Base-by-base conservation (phyloP, 2,329 filamentous ascomycete genomes). In the Hypoxylon sp. region DNA sequence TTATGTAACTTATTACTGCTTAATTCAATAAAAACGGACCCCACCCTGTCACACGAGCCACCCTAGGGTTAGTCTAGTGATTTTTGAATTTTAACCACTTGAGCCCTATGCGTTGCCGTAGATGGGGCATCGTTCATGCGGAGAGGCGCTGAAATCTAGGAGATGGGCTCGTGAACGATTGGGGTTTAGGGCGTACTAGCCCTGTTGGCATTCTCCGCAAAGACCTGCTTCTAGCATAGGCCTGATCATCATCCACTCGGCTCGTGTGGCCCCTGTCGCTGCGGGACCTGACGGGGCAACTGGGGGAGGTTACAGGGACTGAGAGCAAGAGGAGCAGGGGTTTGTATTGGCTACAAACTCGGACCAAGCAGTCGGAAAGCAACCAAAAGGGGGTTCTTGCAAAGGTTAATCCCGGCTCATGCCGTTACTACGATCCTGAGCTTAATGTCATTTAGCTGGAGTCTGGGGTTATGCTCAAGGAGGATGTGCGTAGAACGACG, bases 111-210 rank as follows among this genome's bases (percentile, higher is more conserved):
- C n/a, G n/a, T n/a, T n/a, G n/a, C n/a, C n/a, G n/a, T n/a, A 63
- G 58, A 71, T 69, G 69, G 70, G 51, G 52, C 62, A 56, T 21
- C 58, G 48, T 35, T 65, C 65, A 69, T 74, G 73, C 68, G 64
- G 71, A 73, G 72, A 74, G 65, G 54, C 32, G 42, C 48, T 70
- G 65, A 59, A 57, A 59, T 60, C 39, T 53, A 48, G 56, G 51
- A 65, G 70, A 72, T 72, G 69, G 72, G 67, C 72, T 72, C 67
- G 73, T 71, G 70, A 72, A 64, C 62, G 61, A 53, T 70, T 69
- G 68, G 72, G 72, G 71, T 72, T 57, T 70, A 68, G 65, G 51
- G 48, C 64, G 42, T 56, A n/a, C 52, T 51, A 39, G 56, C 19
- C 44, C 52, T 66, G 52, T 39, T 57, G 57, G 51, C 46, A 51